phyloP scores from a whole-genome alignment of 1,139 yeast genomes.

The Debaryomycetaceae sp. region DNA sequence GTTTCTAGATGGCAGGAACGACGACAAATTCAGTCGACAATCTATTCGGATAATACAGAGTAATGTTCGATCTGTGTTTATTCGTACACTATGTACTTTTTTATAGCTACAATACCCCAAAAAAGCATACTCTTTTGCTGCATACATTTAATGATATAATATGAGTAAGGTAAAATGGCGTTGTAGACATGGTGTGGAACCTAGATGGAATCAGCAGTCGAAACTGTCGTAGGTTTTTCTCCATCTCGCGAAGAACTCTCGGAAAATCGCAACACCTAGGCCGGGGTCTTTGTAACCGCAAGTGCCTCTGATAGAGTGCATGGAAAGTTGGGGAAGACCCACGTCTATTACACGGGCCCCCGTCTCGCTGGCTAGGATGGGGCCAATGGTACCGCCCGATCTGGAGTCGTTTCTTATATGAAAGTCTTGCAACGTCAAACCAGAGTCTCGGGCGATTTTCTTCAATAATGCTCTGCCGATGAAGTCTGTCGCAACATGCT shows the following conservation, averaged over 20 bases:
- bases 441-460: slow-evolving; percentile 26
- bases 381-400: slow-evolving; percentile 48
- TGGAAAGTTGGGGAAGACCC: slow-evolving; percentile 43
- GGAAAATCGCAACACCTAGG: slow-evolving; percentile 37
- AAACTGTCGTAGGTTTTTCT: slow-evolving; percentile 19
- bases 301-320: slow-evolving; percentile 45
- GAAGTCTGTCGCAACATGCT: slow-evolving; percentile 43
- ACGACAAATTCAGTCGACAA: too few species aligned
- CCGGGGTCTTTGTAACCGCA: slow-evolving; percentile 44
- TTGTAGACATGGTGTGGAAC: neutral
- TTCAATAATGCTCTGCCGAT: slow-evolving; percentile 32
- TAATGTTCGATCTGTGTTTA: neutral
- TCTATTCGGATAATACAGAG: neutral
- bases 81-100: neutral
- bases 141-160: neutral
- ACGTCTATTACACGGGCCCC: slow-evolving; percentile 47
- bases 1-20: neutral
- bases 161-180: neutral
- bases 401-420: slow-evolving; percentile 44
- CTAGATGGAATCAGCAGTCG: neutral
- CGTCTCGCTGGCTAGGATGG: slow-evolving; percentile 32
- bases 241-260: slow-evolving; percentile 38
- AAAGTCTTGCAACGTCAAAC: slow-evolving; percentile 34
- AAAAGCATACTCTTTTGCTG: neutral
- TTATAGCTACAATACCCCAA: neutral